A percentile compares a stretch with the other conserved stretches of the same genome.
Evolutionary conservation across 345 rosid species (phyloP).

Genomic region (Trapa bicornis): DNA sequence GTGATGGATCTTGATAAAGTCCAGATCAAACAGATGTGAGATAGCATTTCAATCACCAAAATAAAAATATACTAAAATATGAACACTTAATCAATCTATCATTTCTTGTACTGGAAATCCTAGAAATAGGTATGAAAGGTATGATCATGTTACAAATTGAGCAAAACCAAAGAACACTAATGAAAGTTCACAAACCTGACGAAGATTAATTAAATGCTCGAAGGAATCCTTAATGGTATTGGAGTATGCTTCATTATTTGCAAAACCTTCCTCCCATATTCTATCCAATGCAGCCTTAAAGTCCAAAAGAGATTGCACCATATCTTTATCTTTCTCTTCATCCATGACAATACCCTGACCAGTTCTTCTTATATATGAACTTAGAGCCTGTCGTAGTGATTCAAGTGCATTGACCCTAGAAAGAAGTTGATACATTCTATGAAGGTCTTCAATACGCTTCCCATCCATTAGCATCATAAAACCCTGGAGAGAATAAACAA

Average conservation of each 20-base stretch:
- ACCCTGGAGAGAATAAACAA: constrained; percentile 35
- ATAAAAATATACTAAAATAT: not conserved
- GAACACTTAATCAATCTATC: not conserved
- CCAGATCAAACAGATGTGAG: not conserved
- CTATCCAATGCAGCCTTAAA: constrained; percentile 85
- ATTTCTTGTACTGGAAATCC: not conserved
- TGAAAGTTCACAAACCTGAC: constrained; percentile 53
- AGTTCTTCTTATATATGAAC: constrained; percentile 65
- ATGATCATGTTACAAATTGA: not conserved
- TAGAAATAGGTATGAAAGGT: not conserved
- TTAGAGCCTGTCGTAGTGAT: constrained; percentile 70
- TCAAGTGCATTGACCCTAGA: constrained; percentile 83
- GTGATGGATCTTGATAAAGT: too few relatives aligned
- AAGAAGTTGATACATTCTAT: constrained; percentile 64
- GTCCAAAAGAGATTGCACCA: constrained; percentile 78
- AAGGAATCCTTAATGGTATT: constrained; percentile 88
- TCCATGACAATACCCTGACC: constrained; percentile 85
- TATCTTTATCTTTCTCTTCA: constrained; percentile 97
- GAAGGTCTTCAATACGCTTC: constrained; percentile 76
- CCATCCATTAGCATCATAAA: constrained; percentile 85
- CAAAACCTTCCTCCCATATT: constrained; percentile 88
- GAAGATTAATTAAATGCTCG: constrained; percentile 88
- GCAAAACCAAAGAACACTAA: not conserved
- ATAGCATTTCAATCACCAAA: not conserved
- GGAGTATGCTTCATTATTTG: constrained; percentile 75